phyloP scores from a whole-genome alignment of 257 asterid genomes.

The Gentiana dahurica region DNA sequence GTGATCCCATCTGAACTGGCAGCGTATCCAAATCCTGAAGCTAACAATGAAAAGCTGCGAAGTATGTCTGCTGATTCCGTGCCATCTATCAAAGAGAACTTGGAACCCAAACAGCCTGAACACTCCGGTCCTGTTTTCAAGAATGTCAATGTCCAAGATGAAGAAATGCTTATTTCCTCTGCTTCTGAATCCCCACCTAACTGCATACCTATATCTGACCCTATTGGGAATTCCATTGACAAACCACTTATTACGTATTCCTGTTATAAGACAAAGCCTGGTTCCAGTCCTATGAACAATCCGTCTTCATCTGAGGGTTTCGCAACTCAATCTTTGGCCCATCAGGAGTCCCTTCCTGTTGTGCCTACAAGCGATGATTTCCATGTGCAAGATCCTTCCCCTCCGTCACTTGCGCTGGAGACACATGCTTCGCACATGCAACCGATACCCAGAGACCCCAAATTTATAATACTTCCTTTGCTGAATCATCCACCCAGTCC shows the following conservation, averaged over 20 bases:
- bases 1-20: slow-evolving; percentile 15
- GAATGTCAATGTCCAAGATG: slow-evolving; percentile 29
- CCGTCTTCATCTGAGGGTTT: slow-evolving; percentile 18
- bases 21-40: slow-evolving; percentile 16
- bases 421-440: slow-evolving; percentile 18
- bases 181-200: slow-evolving; percentile 20
- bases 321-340: slow-evolving; percentile 21
- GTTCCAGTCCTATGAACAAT: slow-evolving; percentile 18
- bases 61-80: slow-evolving; percentile 21
- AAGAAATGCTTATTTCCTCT: slow-evolving; percentile 22
- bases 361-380: slow-evolving; percentile 19
- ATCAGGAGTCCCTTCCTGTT: slow-evolving; percentile 23
- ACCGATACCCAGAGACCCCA: no score
- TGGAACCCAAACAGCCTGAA: slow-evolving; percentile 23
- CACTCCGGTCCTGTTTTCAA: slow-evolving; percentile 22
- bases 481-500: slow-evolving; percentile 2
- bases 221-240: slow-evolving; percentile 20
- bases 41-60: slow-evolving; percentile 19
- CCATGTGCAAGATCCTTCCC: slow-evolving; percentile 19
- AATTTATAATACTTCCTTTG: no score
- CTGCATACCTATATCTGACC: slow-evolving; percentile 16
- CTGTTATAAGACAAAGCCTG: slow-evolving; percentile 7
- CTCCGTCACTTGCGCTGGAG: slow-evolving; percentile 28
- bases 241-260: slow-evolving; percentile 19
- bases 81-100: slow-evolving; percentile 13